These are phyloP conservation scores for Prunus davidiana DNA, from an alignment of 306 rosid species.

Conservation along the genomic window DNA sequence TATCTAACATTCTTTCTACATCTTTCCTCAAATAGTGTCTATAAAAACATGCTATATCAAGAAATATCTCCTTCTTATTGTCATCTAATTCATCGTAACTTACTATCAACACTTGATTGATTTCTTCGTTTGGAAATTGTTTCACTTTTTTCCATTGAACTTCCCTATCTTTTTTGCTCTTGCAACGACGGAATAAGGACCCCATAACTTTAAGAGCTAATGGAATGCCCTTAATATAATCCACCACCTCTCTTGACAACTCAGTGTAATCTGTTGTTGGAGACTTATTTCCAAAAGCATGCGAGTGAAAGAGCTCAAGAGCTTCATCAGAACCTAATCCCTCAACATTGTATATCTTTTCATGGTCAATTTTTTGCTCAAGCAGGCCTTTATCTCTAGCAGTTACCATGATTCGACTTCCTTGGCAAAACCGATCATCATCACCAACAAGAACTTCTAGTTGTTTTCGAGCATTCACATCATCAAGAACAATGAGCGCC, in stretches of 20 bases:
- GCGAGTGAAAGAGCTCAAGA: neutral
- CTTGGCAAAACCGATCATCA: neutral
- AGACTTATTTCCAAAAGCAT: neutral
- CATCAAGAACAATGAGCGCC: too few relatives aligned
- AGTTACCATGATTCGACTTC: conserved; percentile 17
- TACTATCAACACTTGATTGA: neutral
- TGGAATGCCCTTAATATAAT: conserved; percentile 8
- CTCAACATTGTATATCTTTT: neutral
- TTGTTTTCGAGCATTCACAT: too few relatives aligned
- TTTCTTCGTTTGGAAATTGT: neutral
- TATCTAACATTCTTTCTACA: neutral
- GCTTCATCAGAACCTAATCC: neutral
- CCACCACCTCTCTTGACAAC: neutral
- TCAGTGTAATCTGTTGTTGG: neutral
- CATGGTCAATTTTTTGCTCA: neutral
- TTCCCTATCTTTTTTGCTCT: neutral
- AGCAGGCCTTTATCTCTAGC: neutral
- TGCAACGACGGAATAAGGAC: neutral
- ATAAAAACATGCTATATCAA: conserved; percentile 31
- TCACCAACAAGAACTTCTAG: too few relatives aligned
- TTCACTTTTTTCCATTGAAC: neutral
- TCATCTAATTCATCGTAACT: neutral
- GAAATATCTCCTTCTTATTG: conserved; percentile 19
- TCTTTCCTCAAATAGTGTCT: conserved; percentile 11
- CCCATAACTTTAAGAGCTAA: conserved; percentile 11